phyloP scores from a whole-genome alignment of 2,329 filamentous ascomycete genomes.

The Lachnellula subtilissima region DNA sequence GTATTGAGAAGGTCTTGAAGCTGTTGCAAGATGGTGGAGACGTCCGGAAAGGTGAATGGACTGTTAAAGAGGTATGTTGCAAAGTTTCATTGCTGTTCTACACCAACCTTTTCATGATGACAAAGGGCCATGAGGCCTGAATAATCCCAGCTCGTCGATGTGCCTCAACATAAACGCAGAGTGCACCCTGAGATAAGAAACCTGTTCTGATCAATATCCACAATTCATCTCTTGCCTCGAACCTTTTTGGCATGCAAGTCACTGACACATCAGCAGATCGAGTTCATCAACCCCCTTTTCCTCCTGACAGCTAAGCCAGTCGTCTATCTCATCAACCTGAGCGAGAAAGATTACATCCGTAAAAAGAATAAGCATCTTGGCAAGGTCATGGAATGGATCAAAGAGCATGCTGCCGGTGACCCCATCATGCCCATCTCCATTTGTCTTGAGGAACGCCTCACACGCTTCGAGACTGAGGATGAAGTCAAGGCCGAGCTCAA shows the following conservation, averaged over 20 bases:
- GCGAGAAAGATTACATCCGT: slow-evolving; percentile 92
- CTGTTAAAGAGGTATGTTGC: slow-evolving; percentile 83
- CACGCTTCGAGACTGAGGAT: slow-evolving; percentile 70
- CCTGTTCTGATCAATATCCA: slow-evolving; percentile 30
- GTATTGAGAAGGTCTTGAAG: slow-evolving; percentile 81
- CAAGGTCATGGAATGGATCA: slow-evolving; percentile 93
- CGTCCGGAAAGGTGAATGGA: slow-evolving; percentile 85
- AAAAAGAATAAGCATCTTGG: slow-evolving; percentile 99
- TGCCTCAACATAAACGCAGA: slow-evolving; percentile 72
- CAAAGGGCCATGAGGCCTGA: slow-evolving; percentile 93
- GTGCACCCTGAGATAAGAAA: slow-evolving; percentile 77
- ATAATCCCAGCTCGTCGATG: slow-evolving; percentile 99
- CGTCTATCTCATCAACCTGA: slow-evolving; percentile 94
- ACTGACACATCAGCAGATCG: slow-evolving; percentile 57
- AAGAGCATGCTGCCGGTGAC: slow-evolving; percentile 80
- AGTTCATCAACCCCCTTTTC: slow-evolving; percentile 95
- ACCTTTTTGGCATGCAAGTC: slow-evolving; percentile 20
- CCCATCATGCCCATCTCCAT: slow-evolving; percentile 92
- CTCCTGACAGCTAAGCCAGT: slow-evolving; percentile 95
- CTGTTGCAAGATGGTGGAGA: slow-evolving; percentile 87
- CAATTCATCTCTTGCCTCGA: slow-evolving; percentile 17
- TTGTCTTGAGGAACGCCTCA: slow-evolving; percentile 86
- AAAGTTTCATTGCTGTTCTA: slow-evolving; percentile 24
- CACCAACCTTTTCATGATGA: slow-evolving; percentile 70
- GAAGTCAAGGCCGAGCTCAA: slow-evolving; percentile 84